A percentile compares a stretch with the other conserved stretches of the same genome.
Conservation (phyloP, 2,329 filamentous ascomycete genomes). For the Penicillium sp. region DNA sequence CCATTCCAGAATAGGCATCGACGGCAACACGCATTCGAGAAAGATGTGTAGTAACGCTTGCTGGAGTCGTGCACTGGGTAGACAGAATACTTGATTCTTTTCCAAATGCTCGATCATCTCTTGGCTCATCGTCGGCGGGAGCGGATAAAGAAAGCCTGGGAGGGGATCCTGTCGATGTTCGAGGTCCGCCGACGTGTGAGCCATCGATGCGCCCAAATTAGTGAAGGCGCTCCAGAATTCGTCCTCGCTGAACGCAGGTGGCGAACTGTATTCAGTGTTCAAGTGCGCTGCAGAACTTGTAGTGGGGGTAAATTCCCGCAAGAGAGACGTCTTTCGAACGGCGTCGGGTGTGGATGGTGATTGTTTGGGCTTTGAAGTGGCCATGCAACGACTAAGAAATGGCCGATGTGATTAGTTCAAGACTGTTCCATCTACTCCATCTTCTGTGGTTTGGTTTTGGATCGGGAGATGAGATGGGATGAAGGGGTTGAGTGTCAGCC, state of each 20-base stretch:
- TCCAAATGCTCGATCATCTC: constrained; percentile 54
- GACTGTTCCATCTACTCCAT: too few relatives aligned
- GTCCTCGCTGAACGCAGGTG: background rate
- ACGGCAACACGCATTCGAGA: constrained; percentile 77
- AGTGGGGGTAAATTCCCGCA: too few relatives aligned
- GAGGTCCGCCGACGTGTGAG: background rate
- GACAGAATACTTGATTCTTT: constrained; percentile 68
- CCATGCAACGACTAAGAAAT: too few relatives aligned
- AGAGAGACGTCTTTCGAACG: too few relatives aligned
- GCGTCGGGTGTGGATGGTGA: too few relatives aligned
- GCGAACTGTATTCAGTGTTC: background rate
- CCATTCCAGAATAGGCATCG: constrained; percentile 71
- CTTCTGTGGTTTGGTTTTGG: too few relatives aligned
- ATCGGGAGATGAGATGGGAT: too few relatives aligned
- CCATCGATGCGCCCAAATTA: constrained; percentile 4
- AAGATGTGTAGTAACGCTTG: constrained; percentile 71
- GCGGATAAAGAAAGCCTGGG: constrained; percentile 11
- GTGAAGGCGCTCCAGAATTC: constrained; percentile 12
- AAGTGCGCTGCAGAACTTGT: too few relatives aligned
- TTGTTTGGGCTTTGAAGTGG: too few relatives aligned
- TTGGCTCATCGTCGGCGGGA: constrained; percentile 10
- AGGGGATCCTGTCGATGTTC: constrained; percentile 1
- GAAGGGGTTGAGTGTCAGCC: too few relatives aligned
- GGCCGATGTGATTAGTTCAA: too few relatives aligned
- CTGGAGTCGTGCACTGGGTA: constrained; percentile 62